Base-by-base conservation (phyloP, 2,329 filamentous ascomycete species). In the Phaeophleospora eucalypticola region DNA sequence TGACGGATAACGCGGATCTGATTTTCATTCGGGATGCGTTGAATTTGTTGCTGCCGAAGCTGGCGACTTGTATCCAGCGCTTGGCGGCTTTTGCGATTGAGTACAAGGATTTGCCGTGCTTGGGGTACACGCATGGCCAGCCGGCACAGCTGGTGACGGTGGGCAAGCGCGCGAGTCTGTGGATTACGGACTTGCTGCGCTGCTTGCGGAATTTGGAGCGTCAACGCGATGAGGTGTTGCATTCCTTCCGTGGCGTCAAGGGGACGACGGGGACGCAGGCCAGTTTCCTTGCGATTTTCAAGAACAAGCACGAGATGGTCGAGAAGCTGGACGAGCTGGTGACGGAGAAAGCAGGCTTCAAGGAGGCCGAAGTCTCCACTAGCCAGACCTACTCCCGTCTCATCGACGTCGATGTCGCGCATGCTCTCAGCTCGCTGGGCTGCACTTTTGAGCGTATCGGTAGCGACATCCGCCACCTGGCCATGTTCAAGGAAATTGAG, bases 251-350 rank as follows among this genome's bases (percentile, higher is more conserved):
- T 47, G 87, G 87, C 60, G 82, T 80, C 48, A 80, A 82, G 67
- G 81, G 81, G 41, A 87, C 85, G 19, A 90, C 86, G 0, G 82
- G 86, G 43, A 88, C 85, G 1, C 87, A 93, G 68, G 89, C 87
- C 1, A 84, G 80, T 2, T 90, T 89, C 74, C 71, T 88, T 34
- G 77, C 83, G 54, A 82, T 87, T 60, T 87, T 84, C 69, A 69
- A 79, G 50, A 73, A 75, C 49, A 73, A 83, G 63, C 74, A 79
- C 59, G 66, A 64, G 34, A 82, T 84, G 66, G 76, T 83, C 36
- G 80, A 82, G 61, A 69, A 73, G 53, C 71, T 86, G 16, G 80
- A 86, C 59, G 74, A 81, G 59, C 72, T 84, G 1, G 76, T 86
- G 12, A 82, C 79, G 41, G 62, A 81, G 63, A 84, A 84, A 65